Percentiles rank a stretch among this genome's conserved stretches.
These are phyloP conservation scores for Penicillium sp. DNA, from an alignment of 2,329 filamentous ascomycete genomes.

Conservation along the genomic window DNA sequence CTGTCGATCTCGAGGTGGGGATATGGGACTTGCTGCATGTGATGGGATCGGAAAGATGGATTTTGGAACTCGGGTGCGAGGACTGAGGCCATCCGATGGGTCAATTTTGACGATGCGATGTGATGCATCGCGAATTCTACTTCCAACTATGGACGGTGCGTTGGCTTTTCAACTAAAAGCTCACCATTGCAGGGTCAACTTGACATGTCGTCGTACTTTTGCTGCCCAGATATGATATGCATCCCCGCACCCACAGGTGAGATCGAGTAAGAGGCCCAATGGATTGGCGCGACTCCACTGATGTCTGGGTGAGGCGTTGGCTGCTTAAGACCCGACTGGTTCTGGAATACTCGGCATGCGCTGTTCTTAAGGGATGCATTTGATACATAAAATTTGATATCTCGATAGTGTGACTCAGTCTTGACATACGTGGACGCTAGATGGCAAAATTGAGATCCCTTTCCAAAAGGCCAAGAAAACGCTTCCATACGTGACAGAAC, in stretches of 20 bases:
- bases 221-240: not conserved
- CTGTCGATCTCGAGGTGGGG: not conserved
- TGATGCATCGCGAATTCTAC: not conserved
- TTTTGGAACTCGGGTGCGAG: not conserved
- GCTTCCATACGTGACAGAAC: too few relatives aligned
- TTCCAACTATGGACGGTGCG: not conserved
- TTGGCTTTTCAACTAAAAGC: not conserved
- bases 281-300: not conserved
- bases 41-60: not conserved
- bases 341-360: not conserved
- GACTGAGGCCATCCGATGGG: not conserved
- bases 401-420: too few relatives aligned
- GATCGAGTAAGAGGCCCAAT: not conserved
- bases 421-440: too few relatives aligned
- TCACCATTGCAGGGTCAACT: not conserved
- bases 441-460: too few relatives aligned
- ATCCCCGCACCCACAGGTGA: not conserved
- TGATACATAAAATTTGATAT: too few relatives aligned
- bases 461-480: too few relatives aligned
- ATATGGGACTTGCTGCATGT: not conserved
- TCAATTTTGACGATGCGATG: not conserved
- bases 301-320: not conserved
- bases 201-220: not conserved
- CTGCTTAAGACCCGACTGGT: not conserved
- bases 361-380: too few relatives aligned